Conservation (phyloP, 2,329 filamentous ascomycete genomes). For the Scedosporium minutisporum region DNA sequence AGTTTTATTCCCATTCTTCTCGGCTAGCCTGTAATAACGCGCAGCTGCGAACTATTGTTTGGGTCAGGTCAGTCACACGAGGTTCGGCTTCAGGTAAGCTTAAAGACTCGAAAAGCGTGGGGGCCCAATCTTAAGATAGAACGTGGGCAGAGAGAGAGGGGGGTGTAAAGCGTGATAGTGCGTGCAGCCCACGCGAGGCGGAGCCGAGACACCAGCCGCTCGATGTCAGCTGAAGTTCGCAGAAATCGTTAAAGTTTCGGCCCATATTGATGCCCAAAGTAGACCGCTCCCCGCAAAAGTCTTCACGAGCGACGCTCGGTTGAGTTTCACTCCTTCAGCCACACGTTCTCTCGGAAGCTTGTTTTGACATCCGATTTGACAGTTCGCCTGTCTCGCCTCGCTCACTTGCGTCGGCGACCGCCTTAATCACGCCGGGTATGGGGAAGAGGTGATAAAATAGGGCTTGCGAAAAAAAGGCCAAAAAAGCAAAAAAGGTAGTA, state of each 20-base stretch:
- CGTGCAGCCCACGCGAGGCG: neutral
- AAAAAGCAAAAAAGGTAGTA: neutral
- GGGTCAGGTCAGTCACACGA: neutral
- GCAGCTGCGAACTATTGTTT: conserved; percentile 60
- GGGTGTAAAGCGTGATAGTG: neutral
- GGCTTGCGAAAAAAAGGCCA: neutral
- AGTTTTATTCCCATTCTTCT: conserved; percentile 79
- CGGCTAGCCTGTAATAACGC: conserved; percentile 85
- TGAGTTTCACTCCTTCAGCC: neutral
- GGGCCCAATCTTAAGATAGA: neutral
- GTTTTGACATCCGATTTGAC: neutral
- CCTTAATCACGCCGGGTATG: neutral
- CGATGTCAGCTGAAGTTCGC: too few species aligned
- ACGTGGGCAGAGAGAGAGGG: neutral
- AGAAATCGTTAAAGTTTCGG: conserved; percentile 12
- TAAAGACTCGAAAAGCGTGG: neutral
- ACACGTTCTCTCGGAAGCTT: neutral
- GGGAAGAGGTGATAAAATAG: neutral
- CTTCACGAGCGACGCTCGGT: neutral
- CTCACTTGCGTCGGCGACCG: neutral
- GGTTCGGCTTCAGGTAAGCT: neutral
- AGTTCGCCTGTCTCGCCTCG: neutral
- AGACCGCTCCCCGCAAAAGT: neutral
- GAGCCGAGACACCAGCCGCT: neutral
- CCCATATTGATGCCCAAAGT: conserved; percentile 31